Evolutionary conservation across 176 grass and related monocot species (phyloP).

Genomic region (Oryza meridionalis): DNA sequence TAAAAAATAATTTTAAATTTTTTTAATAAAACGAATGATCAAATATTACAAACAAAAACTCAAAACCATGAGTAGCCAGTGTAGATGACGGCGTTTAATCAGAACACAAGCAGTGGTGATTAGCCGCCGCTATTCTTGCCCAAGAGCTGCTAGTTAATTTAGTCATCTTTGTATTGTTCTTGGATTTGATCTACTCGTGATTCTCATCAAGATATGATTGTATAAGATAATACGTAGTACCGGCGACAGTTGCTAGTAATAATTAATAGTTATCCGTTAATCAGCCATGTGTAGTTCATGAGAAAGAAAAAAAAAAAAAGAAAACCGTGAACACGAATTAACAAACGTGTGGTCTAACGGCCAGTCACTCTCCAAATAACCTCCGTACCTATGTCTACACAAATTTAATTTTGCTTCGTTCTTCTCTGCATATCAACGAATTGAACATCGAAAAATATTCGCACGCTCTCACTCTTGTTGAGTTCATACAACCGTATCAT

Average conservation of each 20-base stretch:
- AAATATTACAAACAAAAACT: no score
- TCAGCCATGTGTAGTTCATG: neutral
- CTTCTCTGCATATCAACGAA: neutral
- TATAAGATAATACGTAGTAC: neutral
- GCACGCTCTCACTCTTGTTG: neutral
- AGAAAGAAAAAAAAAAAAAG: neutral
- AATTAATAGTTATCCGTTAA: neutral
- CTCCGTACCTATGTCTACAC: neutral
- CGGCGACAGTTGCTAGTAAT: neutral
- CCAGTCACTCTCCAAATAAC: conserved; percentile 12
- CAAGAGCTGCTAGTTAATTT: neutral
- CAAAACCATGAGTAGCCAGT: no score
- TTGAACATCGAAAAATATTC: no score
- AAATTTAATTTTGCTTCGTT: conserved; percentile 19
- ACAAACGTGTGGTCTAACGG: conserved; percentile 5
- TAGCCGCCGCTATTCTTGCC: neutral
- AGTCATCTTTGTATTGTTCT: neutral
- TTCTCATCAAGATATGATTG: no score
- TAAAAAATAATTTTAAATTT: no score
- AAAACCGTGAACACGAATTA: neutral
- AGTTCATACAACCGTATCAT: neutral
- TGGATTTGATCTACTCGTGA: no score
- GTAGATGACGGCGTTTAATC: neutral
- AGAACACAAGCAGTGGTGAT: neutral
- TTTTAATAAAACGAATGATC: no score